Percentiles rank a stretch among this genome's conserved stretches.
These are phyloP conservation scores for Solanum stenotomum DNA, from an alignment of 257 asterid species.

Conservation along the genomic window DNA sequence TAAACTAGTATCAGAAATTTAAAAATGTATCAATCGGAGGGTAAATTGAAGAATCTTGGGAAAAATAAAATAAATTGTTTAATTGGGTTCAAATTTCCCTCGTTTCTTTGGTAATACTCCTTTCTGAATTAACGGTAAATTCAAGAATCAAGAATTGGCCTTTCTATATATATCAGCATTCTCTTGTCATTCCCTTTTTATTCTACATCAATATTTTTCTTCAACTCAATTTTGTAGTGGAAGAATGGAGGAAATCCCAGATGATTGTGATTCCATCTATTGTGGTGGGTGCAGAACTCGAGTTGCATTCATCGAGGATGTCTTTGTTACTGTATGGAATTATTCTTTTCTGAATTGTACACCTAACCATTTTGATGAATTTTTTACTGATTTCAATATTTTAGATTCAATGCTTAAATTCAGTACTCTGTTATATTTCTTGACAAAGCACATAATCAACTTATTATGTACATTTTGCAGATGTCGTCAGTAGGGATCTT, in stretches of 20 bases:
- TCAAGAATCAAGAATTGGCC: not conserved
- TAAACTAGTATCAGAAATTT: not conserved
- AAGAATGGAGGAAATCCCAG: too few relatives aligned
- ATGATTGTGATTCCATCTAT: too few relatives aligned
- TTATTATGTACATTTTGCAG: not conserved
- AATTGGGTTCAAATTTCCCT: not conserved
- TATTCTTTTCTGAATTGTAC: not conserved
- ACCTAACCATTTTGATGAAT: too few relatives aligned
- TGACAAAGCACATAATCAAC: not conserved
- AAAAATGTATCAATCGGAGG: not conserved
- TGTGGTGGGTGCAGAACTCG: not conserved
- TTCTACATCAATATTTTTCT: not conserved
- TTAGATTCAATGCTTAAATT: not conserved
- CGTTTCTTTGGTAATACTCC: too few relatives aligned
- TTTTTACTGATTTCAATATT: not conserved
- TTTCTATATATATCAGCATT: not conserved
- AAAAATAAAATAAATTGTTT: not conserved
- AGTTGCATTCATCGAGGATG: not conserved
- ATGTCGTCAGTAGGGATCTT: not conserved
- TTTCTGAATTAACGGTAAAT: not conserved
- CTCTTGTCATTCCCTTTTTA: not conserved
- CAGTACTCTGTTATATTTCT: not conserved
- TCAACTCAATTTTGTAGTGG: too few relatives aligned
- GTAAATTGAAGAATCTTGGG: not conserved
- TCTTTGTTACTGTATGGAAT: not conserved